Evolutionary conservation across 2,329 filamentous ascomycete genomes (phyloP).

Genomic region (Botrytis paeoniae): DNA sequence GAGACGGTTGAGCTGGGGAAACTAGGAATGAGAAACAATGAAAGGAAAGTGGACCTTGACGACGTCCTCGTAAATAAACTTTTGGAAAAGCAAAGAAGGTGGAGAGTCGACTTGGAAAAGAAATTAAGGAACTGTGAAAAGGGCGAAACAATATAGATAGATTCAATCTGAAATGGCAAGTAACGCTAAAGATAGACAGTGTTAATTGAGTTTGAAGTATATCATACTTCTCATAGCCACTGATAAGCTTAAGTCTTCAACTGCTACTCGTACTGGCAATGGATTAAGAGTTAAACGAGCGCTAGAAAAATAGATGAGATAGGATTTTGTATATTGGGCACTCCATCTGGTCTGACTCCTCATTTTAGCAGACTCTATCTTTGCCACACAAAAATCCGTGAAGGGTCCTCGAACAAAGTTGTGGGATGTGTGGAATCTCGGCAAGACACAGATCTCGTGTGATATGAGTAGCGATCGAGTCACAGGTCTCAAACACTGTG

Average conservation of each 20-base stretch:
- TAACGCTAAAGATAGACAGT: no score
- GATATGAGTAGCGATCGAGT: slow-evolving; percentile 7
- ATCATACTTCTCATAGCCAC: no score
- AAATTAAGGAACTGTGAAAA: not conserved
- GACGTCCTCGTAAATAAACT: slow-evolving; percentile 5
- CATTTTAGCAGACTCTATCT: not conserved
- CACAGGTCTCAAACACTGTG: not conserved
- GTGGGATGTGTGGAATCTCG: not conserved
- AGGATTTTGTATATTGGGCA: not conserved
- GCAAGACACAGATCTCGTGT: not conserved
- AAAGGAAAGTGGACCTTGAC: slow-evolving; percentile 11
- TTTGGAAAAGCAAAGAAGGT: slow-evolving; percentile 2
- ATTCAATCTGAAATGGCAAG: not conserved
- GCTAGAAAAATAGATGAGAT: not conserved
- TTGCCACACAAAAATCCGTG: not conserved
- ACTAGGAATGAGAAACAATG: slow-evolving; percentile 9
- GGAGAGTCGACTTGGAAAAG: slow-evolving; percentile 8
- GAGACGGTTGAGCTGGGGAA: not conserved
- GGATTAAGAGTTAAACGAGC: no score
- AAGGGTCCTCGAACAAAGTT: not conserved
- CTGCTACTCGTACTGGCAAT: not conserved
- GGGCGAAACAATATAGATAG: not conserved
- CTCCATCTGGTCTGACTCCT: not conserved
- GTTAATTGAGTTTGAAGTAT: not conserved
- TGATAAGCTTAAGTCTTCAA: not conserved